Conservation (phyloP, 2,329 filamentous ascomycete genomes). For the Aureobasidium lini region DNA sequence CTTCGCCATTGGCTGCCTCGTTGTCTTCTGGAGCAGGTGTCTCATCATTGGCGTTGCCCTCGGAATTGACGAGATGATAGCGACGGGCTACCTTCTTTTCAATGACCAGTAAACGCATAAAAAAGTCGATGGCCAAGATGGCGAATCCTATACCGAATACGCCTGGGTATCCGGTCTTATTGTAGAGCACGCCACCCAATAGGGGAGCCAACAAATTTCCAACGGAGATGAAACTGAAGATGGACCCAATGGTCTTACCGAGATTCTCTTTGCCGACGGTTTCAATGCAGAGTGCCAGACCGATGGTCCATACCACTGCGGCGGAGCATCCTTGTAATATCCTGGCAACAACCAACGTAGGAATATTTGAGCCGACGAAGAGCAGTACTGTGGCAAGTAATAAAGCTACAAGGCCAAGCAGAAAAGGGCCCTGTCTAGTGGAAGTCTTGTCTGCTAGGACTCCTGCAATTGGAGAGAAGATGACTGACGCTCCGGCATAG, state of each 20-base stretch:
- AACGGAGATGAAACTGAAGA: slow-evolving; percentile 53
- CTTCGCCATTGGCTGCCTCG: slow-evolving; percentile 22
- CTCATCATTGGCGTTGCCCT: slow-evolving; percentile 17
- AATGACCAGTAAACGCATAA: slow-evolving; percentile 54
- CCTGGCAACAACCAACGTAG: slow-evolving; percentile 45
- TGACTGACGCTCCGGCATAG: slow-evolving; percentile 47
- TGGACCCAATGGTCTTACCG: slow-evolving; percentile 55
- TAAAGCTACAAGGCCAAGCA: slow-evolving; percentile 47
- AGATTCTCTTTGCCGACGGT: slow-evolving; percentile 50
- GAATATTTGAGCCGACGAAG: slow-evolving; percentile 42
- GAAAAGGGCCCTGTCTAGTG: slow-evolving; percentile 50
- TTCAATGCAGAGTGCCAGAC: slow-evolving; percentile 52
- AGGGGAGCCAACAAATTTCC: slow-evolving; percentile 52
- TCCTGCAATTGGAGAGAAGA: slow-evolving; percentile 46
- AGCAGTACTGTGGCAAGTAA: slow-evolving; percentile 49
- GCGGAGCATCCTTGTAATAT: slow-evolving; percentile 51
- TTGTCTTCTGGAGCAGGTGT: slow-evolving; percentile 9
- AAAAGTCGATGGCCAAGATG: slow-evolving; percentile 50
- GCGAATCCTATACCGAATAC: slow-evolving; percentile 52
- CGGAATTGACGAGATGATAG: slow-evolving; percentile 31
- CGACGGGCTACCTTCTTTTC: slow-evolving; percentile 52
- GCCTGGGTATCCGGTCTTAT: slow-evolving; percentile 49
- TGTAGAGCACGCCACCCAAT: slow-evolving; percentile 54
- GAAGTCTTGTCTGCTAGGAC: slow-evolving; percentile 47
- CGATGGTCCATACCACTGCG: slow-evolving; percentile 53